phyloP scores from a whole-genome alignment of 2,329 filamentous ascomycete genomes.

The Gnomoniopsis sp. region DNA sequence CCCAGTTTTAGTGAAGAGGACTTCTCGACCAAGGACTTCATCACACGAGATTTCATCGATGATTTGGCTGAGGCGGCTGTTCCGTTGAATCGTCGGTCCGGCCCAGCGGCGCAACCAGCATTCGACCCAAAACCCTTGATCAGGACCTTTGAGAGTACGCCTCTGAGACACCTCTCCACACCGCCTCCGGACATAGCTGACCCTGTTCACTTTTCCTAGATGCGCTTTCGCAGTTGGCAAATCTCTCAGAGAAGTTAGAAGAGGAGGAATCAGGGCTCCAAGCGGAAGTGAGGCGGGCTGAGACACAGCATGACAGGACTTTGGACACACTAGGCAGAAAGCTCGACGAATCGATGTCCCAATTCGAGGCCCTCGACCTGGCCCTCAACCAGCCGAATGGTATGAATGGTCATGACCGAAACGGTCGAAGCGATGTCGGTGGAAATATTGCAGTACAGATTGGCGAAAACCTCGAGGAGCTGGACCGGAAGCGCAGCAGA shows the following conservation, averaged over 20 bases:
- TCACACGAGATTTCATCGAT: slow-evolving; percentile 97
- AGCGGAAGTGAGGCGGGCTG: slow-evolving; percentile 84
- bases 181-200: slow-evolving; percentile 23
- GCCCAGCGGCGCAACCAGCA: slow-evolving; percentile 49
- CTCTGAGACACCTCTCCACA: not conserved
- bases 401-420: slow-evolving; percentile 40
- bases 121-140: slow-evolving; percentile 98
- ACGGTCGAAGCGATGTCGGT: slow-evolving; percentile 53
- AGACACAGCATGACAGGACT: slow-evolving; percentile 88
- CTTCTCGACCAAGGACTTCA: slow-evolving; percentile 88
- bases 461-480: slow-evolving; percentile 86
- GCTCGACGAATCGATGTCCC: slow-evolving; percentile 85
- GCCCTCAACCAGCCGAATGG: slow-evolving; percentile 65
- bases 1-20: slow-evolving; percentile 85
- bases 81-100: slow-evolving; percentile 76
- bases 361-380: slow-evolving; percentile 85
- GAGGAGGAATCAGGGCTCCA: slow-evolving; percentile 86
- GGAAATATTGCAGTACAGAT: slow-evolving; percentile 94
- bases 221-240: slow-evolving; percentile 64
- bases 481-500: slow-evolving; percentile 85
- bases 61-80: slow-evolving; percentile 81
- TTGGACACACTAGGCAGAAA: slow-evolving; percentile 83
- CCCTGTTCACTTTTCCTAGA: slow-evolving; percentile 33
- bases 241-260: slow-evolving; percentile 79
- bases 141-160: slow-evolving; percentile 79